A percentile compares a stretch with the other conserved stretches of the same genome.
phyloP scores from a whole-genome alignment of 169 alveolate species.

The Fabrea salina region DNA sequence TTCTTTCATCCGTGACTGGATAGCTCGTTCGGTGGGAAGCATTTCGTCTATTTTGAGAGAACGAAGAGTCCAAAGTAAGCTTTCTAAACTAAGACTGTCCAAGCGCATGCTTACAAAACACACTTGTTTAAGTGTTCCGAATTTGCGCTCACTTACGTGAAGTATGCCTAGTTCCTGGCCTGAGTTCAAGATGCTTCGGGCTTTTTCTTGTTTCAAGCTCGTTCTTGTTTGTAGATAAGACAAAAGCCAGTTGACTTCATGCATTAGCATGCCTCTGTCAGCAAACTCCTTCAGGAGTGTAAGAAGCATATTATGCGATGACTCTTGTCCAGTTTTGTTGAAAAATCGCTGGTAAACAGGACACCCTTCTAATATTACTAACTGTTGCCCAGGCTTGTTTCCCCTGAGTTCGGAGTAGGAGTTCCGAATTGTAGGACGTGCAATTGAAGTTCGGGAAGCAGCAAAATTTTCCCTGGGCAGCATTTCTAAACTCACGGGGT shows the following conservation, averaged over 20 bases:
- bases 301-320: background rate
- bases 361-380: background rate
- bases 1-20: slow-evolving; percentile 62
- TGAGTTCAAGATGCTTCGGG: slow-evolving; percentile 23
- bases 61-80: slow-evolving; percentile 45
- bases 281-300: background rate
- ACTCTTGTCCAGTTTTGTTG: background rate
- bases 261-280: slow-evolving; percentile 1
- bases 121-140: slow-evolving; percentile 36
- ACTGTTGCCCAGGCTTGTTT: background rate
- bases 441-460: background rate
- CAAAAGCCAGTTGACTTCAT: slow-evolving; percentile 14
- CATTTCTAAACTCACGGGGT: background rate
- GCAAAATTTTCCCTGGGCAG: background rate
- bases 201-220: background rate
- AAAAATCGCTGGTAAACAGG: background rate
- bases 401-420: background rate
- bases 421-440: background rate
- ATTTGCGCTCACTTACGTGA: slow-evolving; percentile 43
- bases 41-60: slow-evolving; percentile 54
- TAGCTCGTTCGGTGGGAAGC: slow-evolving; percentile 63
- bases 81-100: slow-evolving; percentile 50
- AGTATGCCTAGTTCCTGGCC: slow-evolving; percentile 39
- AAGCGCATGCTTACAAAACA: slow-evolving; percentile 40
- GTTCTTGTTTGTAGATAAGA: slow-evolving; percentile 8